These are phyloP conservation scores for Boechera retrofracta DNA, from an alignment of 345 rosid genomes.

Conservation along the genomic window DNA sequence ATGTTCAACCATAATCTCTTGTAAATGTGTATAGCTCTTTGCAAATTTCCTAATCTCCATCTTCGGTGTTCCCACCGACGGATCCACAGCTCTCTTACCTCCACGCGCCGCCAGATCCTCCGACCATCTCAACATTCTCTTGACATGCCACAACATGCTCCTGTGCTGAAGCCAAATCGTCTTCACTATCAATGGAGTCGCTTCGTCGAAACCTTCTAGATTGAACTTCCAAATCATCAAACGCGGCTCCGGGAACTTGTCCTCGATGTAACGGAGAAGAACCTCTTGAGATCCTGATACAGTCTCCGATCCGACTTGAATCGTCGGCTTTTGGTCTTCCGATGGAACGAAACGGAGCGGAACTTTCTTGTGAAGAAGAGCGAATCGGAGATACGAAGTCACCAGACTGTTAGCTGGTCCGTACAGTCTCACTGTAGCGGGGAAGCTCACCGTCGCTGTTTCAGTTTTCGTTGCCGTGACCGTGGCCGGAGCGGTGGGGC, in stretches of 20 bases:
- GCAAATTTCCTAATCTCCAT: slow-evolving; percentile 74
- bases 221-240: slow-evolving; percentile 43
- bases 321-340: slow-evolving; percentile 45
- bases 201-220: slow-evolving; percentile 45
- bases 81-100: slow-evolving; percentile 59
- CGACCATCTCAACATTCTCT: slow-evolving; percentile 70
- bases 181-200: slow-evolving; percentile 55
- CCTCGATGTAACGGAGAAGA: slow-evolving; percentile 60
- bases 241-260: slow-evolving; percentile 58
- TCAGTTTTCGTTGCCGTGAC: not conserved
- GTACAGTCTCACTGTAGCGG: slow-evolving; percentile 47
- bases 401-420: slow-evolving; percentile 48
- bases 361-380: slow-evolving; percentile 59
- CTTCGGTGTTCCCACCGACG: slow-evolving; percentile 62
- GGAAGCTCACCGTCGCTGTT: slow-evolving; percentile 20
- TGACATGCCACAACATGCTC: slow-evolving; percentile 66
- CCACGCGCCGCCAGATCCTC: slow-evolving; percentile 68
- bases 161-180: slow-evolving; percentile 60
- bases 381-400: slow-evolving; percentile 59
- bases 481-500: slow-evolving; percentile 27
- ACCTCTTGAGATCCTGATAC: slow-evolving; percentile 55
- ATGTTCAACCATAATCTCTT: slow-evolving; percentile 74
- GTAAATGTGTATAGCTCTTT: slow-evolving; percentile 56
- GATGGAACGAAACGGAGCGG: slow-evolving; percentile 52
- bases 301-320: slow-evolving; percentile 56